Base-by-base conservation (phyloP, 1,284 basidiomycete species). In the Calocybe gambosa region DNA sequence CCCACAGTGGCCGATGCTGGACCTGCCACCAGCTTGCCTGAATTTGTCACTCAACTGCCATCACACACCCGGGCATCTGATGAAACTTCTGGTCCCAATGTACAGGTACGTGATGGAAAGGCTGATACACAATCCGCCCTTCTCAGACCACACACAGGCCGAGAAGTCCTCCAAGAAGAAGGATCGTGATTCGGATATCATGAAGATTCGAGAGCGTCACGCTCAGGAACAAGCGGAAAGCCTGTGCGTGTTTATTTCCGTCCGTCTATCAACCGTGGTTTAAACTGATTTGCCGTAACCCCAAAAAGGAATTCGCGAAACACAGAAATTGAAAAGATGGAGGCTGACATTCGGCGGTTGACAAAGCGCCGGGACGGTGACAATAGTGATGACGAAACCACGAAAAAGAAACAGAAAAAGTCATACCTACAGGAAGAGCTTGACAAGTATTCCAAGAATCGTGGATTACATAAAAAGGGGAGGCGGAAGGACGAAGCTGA, bases 301-400 rank as follows among this genome's bases (percentile, higher is more conserved):
- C 4, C 12, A 3, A 12, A 12, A 54, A 91, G 87, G 40, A 74
- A 76, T 26, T 68, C 78, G 7, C 82, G 86, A 20, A 78, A 82
- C 59, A 74, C 79, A 4, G 87, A 94, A 62, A 93, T 96, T 47
- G 85, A 82, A 56, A 82, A 79, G 54, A 89, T 96, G 77, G 89
- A 96, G 63, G 83, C 82, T 2, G 88, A 93, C 44, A 86, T 97
- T 47, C 82, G 88, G 20, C 85, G 79, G 54, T 73, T 93, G 7
- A 74, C 75, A 18, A 75, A 75, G 46, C 73, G 72, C 42, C 72
- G 74, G 7, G 71, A 66, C 8, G 77, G 74, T 0, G 71, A 72
- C 8, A 77, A 77, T 43, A 78, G 75, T 50, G 82, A 82, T 45
- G 79, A 84, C 10, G 80, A 81, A 50, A 69, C 58, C 5, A 60